phyloP scores from a whole-genome alignment of 192 early-diverging fungal species.

The Rhizophagus sp. region DNA sequence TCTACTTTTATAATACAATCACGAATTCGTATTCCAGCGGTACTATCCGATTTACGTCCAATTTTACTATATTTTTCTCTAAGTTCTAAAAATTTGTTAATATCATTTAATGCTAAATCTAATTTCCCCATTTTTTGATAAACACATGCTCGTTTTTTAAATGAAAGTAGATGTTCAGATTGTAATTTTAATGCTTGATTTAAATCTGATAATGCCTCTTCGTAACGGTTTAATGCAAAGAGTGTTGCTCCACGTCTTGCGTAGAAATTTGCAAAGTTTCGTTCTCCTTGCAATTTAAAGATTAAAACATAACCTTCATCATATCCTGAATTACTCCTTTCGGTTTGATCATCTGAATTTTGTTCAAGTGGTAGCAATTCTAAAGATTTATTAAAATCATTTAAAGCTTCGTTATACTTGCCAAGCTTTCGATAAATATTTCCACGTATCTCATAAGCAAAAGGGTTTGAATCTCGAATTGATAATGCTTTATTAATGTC shows the following conservation, averaged over 20 bases:
- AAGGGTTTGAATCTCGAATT: not conserved
- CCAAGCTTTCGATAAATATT: not conserved
- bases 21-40: not conserved
- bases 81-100: not conserved
- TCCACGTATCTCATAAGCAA: not conserved
- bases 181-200: slow-evolving; percentile 1
- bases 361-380: not conserved
- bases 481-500: not conserved
- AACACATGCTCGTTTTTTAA: not conserved
- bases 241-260: not conserved
- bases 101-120: not conserved
- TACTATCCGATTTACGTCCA: not conserved
- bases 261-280: not conserved
- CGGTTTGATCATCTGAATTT: not conserved
- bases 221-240: not conserved
- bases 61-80: not conserved
- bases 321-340: not conserved
- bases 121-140: not conserved
- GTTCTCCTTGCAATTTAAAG: not conserved
- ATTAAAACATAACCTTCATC: not conserved
- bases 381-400: slow-evolving; percentile 3
- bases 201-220: slow-evolving; percentile 1
- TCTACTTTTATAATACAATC: not conserved
- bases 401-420: not conserved
- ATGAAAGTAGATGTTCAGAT: not conserved